Evolutionary conservation across 139 green algal species (phyloP), one percentile per base, ranked within the genome.

Genomic region (Volvox reticuliferus): DNA sequence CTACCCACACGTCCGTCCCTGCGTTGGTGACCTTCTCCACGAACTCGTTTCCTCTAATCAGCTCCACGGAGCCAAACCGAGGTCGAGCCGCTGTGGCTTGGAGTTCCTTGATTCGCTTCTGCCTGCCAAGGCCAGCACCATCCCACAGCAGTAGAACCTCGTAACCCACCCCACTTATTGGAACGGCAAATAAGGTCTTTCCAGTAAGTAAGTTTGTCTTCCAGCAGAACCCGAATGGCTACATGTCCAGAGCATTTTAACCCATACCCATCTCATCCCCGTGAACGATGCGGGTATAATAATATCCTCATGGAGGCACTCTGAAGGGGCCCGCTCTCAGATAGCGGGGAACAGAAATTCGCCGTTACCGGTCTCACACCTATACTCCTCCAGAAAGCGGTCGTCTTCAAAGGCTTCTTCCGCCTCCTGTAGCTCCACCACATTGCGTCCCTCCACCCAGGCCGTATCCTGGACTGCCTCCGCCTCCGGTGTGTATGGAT

Each of bases 391-490:
- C 62, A 99, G 68, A 21, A 95, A 95, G 6, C 91, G 83, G 82
- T 99, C 97, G 79, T 99, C 97, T 0, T 88, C 86, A 88, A 98
- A 97, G 0, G 98, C 96, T 50, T 98, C 96, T 85, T 96, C 97
- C 18, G 95, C 55, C 19, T 83, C 75, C 30, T 97, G 91, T 44
- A 98, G 92, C 85, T 97, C 96, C 18, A 94, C 89, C 16, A 75
- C 94, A 1, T 95, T 91, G 20, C 91, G 91, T 18, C 78, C 84
- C 22, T 97, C 95, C 73, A 98, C 68, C 91, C 89, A 96, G 28
- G 84, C 87, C n/a, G 87, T 85, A 61, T 96, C 92, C 36, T 75
- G 91, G 28, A 86, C 73, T 81, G 89, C 68, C 88, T 93, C 95
- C 26, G 77, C 89, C 63, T 96, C 93, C 12, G 96, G 94, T 12